Conservation (phyloP, 495 filamentous ascomycete genomes). For the Apiosordaria backusii region DNA sequence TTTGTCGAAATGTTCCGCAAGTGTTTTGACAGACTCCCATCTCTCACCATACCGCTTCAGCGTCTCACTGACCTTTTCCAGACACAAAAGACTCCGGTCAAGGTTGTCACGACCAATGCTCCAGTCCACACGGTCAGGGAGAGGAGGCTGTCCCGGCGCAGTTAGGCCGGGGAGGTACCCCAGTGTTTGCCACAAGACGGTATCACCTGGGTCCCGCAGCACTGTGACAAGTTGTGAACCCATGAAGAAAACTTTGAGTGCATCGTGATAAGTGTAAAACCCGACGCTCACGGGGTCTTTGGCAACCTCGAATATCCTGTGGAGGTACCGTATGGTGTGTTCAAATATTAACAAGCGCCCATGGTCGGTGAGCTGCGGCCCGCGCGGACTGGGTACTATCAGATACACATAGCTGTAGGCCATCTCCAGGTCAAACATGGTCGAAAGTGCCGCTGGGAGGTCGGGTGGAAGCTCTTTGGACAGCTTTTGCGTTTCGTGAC, state of each 20-base stretch:
- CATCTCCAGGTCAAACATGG: slow-evolving; percentile 75
- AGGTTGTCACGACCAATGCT: slow-evolving; percentile 38
- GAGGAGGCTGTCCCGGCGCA: slow-evolving; percentile 34
- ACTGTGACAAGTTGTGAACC: slow-evolving; percentile 67
- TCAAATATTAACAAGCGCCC: slow-evolving; percentile 76
- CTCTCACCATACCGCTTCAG: slow-evolving; percentile 48
- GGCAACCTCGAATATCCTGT: slow-evolving; percentile 55
- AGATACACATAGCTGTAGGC: slow-evolving; percentile 83
- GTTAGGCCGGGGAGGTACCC: slow-evolving; percentile 33
- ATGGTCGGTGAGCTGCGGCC: slow-evolving; percentile 61
- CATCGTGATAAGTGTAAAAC: slow-evolving; percentile 72
- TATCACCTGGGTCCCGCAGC: slow-evolving; percentile 53
- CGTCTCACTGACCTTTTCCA: slow-evolving; percentile 43
- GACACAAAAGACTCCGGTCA: slow-evolving; percentile 42
- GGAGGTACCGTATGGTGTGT: slow-evolving; percentile 68
- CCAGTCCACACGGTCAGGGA: slow-evolving; percentile 32
- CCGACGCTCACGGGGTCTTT: slow-evolving; percentile 45
- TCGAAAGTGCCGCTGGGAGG: slow-evolving; percentile 55
- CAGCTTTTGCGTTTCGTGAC: slow-evolving; percentile 64
- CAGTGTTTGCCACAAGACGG: slow-evolving; percentile 22
- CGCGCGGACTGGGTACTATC: slow-evolving; percentile 66
- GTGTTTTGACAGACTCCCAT: slow-evolving; percentile 46
- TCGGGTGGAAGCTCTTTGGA: slow-evolving; percentile 56
- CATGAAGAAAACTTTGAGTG: slow-evolving; percentile 67
- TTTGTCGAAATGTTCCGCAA: slow-evolving; percentile 44